phyloP scores from a whole-genome alignment of 2,329 filamentous ascomycete species.

The Furcasterigmium furcatum region DNA sequence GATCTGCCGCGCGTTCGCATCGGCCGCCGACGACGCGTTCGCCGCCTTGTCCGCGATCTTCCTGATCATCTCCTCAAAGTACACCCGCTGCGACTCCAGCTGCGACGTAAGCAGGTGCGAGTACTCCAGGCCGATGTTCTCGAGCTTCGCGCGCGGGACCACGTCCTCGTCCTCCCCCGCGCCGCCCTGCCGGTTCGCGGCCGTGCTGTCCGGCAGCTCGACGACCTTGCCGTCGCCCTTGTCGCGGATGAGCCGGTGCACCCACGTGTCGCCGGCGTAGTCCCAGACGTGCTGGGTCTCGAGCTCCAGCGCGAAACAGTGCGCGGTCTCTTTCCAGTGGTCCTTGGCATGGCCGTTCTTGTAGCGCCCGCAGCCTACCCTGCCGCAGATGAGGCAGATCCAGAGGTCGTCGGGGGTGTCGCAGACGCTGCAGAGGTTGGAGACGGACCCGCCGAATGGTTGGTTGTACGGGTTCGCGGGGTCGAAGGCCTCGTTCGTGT shows the following conservation, averaged over 20 bases:
- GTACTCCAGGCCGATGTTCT: constrained; percentile 88
- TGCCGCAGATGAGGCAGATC: constrained; percentile 93
- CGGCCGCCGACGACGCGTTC: constrained; percentile 65
- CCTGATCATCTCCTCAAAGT: constrained; percentile 90
- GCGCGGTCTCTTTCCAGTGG: constrained; percentile 85
- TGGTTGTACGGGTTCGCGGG: constrained; percentile 45
- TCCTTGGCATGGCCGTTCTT: constrained; percentile 91
- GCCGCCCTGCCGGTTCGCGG: constrained; percentile 3
- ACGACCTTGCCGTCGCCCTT: constrained; percentile 91
- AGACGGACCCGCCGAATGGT: constrained; percentile 56
- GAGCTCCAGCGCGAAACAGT: constrained; percentile 91
- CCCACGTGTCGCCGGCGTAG: constrained; percentile 92
- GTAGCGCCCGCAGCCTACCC: constrained; percentile 90
- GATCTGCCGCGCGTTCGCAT: constrained; percentile 52
- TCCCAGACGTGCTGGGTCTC: constrained; percentile 97
- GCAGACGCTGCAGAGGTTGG: constrained; percentile 78
- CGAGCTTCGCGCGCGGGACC: constrained; percentile 66
- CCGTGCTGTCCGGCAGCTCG: constrained; percentile 67
- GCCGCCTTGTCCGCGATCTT: constrained; percentile 88
- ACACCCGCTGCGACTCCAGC: constrained; percentile 85
- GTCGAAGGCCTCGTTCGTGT: constrained; percentile 55
- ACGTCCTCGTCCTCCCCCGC: constrained; percentile 55
- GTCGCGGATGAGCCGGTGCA: constrained; percentile 90
- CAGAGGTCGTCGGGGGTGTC: constrained; percentile 80
- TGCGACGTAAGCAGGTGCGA: constrained; percentile 91